phyloP scores from a whole-genome alignment of 1,139 yeast genomes.

The Yamadazyma kanchanaburiensis region DNA sequence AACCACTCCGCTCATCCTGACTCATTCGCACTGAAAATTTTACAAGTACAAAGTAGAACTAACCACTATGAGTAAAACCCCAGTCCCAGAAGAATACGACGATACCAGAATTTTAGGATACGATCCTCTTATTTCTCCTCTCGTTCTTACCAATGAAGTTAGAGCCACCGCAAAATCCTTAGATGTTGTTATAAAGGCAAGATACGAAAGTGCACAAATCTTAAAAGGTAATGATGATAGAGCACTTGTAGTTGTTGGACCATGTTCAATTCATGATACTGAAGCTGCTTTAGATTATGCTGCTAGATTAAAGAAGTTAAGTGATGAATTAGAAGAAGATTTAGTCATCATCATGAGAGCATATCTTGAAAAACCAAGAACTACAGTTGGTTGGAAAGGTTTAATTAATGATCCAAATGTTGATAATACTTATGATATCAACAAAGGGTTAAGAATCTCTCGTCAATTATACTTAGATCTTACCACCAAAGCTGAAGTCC shows the following conservation, averaged over 20 bases:
- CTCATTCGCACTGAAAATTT: background rate
- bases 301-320: slow-evolving; percentile 53
- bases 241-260: slow-evolving; percentile 83
- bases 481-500: slow-evolving; percentile 66
- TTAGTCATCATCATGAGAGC: slow-evolving; percentile 94
- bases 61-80: slow-evolving; percentile 40
- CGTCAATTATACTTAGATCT: slow-evolving; percentile 82
- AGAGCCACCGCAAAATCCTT: slow-evolving; percentile 61
- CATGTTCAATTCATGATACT: slow-evolving; percentile 96
- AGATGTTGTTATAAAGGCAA: slow-evolving; percentile 70
- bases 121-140: slow-evolving; percentile 90
- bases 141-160: slow-evolving; percentile 73
- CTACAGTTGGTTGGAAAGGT: slow-evolving; percentile 99
- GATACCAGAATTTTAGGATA: slow-evolving; percentile 87
- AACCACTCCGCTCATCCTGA: background rate
- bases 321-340: slow-evolving; percentile 68
- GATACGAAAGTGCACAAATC: slow-evolving; percentile 71
- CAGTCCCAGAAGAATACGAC: slow-evolving; percentile 72
- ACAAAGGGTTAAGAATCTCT: slow-evolving; percentile 87
- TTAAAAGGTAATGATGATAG: slow-evolving; percentile 76
- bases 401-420: slow-evolving; percentile 95
- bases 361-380: slow-evolving; percentile 95
- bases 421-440: slow-evolving; percentile 89
- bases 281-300: slow-evolving; percentile 90
- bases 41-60: background rate